These are phyloP conservation scores for Plasmodium gonderi DNA, from an alignment of 169 alveolate species.

Conservation along the genomic window DNA sequence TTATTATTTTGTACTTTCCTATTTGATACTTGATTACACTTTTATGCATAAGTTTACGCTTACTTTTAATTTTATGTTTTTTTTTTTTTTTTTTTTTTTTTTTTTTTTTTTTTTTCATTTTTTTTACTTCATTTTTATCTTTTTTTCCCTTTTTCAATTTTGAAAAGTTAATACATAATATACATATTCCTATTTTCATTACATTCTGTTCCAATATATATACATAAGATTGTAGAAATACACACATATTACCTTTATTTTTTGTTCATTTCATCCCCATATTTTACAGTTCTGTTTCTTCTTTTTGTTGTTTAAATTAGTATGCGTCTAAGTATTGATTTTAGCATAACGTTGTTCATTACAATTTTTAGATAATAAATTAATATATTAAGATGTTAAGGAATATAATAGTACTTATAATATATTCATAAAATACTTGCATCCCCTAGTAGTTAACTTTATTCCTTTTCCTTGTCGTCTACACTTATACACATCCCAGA, in stretches of 20 bases:
- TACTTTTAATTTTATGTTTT: background rate
- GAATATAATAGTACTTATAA: background rate
- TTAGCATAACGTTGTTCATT: background rate
- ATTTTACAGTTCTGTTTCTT: background rate
- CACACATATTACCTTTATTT: background rate
- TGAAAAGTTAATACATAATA: slow-evolving; percentile 4
- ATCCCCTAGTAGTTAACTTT: background rate
- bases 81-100: slow-evolving; percentile 26
- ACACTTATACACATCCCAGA: background rate
- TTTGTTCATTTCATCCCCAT: background rate
- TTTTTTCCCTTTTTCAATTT: background rate
- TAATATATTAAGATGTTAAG: background rate
- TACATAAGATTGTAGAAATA: slow-evolving; percentile 21
- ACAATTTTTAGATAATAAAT: background rate
- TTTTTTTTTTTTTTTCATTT: background rate
- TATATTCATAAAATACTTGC: background rate
- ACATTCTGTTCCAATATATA: background rate
- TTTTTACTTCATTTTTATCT: background rate
- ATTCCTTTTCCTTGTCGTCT: background rate
- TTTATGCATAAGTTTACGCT: background rate
- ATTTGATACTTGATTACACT: slow-evolving; percentile 4
- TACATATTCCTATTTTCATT: slow-evolving; percentile 1
- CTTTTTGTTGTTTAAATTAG: background rate
- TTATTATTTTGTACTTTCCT: slow-evolving; percentile 7
- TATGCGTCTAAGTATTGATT: slow-evolving; percentile 51